A percentile compares a stretch with the other conserved stretches of the same genome.
Evolutionary conservation across 228 moss, liverwort and hornwort genomes (phyloP).

Genomic region (Sphagnum fallax): DNA sequence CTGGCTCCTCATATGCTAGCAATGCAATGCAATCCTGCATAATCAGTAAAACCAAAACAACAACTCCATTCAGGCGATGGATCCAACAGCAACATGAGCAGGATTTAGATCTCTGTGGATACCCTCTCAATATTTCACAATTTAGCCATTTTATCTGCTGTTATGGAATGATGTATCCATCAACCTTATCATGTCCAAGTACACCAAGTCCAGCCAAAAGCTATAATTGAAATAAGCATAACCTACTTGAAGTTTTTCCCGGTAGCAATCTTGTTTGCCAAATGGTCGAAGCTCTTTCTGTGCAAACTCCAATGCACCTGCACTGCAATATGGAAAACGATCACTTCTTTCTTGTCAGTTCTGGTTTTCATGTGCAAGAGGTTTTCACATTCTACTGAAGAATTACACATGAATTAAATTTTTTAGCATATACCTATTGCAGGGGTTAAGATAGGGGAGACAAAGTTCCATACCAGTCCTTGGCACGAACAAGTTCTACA

Average conservation of each 20-base stretch:
- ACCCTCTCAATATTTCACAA: background rate
- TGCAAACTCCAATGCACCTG: conserved; percentile 78
- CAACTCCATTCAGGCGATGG: background rate
- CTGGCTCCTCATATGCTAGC: conserved; percentile 85
- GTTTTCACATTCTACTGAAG: background rate
- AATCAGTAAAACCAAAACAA: background rate
- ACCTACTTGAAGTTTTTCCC: conserved; percentile 73
- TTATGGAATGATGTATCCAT: background rate
- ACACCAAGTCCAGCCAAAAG: too few species aligned
- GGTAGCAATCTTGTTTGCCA: conserved; percentile 51
- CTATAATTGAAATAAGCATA: background rate
- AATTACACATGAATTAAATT: too few species aligned
- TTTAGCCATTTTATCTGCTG: background rate
- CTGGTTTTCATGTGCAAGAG: background rate
- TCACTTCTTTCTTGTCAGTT: background rate
- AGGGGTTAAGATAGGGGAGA: too few species aligned
- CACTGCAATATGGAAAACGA: conserved; percentile 28
- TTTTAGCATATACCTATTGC: too few species aligned
- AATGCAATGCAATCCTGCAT: conserved; percentile 83
- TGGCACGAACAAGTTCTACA: conserved; percentile 84
- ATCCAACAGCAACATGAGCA: background rate
- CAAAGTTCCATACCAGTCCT: conserved; percentile 56
- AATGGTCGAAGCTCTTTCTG: conserved; percentile 75
- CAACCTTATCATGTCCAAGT: background rate
- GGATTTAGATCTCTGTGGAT: too few species aligned